These are phyloP conservation scores for Dalbergia cochinchinensis DNA, from an alignment of 306 rosid genomes.

Conservation along the genomic window DNA sequence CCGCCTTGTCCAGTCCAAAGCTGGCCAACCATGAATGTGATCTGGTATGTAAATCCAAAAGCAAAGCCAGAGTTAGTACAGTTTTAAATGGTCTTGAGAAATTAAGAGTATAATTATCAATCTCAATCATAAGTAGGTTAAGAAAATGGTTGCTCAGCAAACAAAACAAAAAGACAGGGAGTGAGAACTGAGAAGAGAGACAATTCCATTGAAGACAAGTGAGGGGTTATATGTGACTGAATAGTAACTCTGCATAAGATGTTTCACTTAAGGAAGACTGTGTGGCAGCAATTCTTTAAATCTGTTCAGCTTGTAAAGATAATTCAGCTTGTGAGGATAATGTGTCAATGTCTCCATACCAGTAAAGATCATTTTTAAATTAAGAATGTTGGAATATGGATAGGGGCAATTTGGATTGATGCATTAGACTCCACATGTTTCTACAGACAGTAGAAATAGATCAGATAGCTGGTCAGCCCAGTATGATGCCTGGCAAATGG, in stretches of 20 bases:
- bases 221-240: background rate
- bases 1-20: slow-evolving; percentile 89
- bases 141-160: slow-evolving; percentile 18
- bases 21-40: slow-evolving; percentile 75
- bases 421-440: background rate
- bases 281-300: background rate
- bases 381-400: background rate
- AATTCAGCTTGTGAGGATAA: background rate
- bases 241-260: background rate
- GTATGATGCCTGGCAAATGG: background rate
- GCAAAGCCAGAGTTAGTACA: slow-evolving; percentile 30
- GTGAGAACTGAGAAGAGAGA: background rate
- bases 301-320: background rate
- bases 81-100: slow-evolving; percentile 16
- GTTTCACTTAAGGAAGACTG: background rate
- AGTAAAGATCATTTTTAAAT: background rate
- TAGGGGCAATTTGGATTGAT: background rate
- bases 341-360: background rate
- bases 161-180: background rate
- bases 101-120: slow-evolving; percentile 16
- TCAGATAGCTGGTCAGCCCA: background rate
- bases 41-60: slow-evolving; percentile 62
- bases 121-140: slow-evolving; percentile 23
- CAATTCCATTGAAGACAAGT: background rate
- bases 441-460: background rate